A percentile compares a stretch with the other conserved stretches of the same genome.
These are phyloP conservation scores for Ensete ventricosum DNA, from an alignment of 176 grass and related monocot species.

Conservation along the genomic window DNA sequence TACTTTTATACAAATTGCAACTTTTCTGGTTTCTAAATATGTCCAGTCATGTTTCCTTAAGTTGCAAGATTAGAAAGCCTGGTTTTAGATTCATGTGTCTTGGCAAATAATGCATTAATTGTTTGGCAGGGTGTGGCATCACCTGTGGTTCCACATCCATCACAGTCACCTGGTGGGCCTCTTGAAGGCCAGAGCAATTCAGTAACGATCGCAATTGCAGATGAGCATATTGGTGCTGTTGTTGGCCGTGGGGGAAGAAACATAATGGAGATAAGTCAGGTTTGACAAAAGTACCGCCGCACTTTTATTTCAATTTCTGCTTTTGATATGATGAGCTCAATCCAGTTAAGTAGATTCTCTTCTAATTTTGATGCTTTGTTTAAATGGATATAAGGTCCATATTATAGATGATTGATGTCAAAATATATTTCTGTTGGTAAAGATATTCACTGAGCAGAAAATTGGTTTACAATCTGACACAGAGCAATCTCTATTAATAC, in stretches of 20 bases:
- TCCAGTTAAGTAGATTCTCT: too few relatives aligned
- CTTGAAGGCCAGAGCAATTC: constrained; percentile 42
- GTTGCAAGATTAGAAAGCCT: neutral
- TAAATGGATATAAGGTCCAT: too few relatives aligned
- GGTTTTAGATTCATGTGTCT: neutral
- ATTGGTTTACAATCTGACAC: too few relatives aligned
- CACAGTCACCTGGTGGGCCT: constrained; percentile 31
- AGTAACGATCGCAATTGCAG: constrained; percentile 59
- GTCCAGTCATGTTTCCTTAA: neutral
- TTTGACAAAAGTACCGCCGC: neutral
- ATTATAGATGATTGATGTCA: too few relatives aligned
- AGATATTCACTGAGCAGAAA: too few relatives aligned
- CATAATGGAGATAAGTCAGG: constrained; percentile 86
- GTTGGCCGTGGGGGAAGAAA: constrained; percentile 79
- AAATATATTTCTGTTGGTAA: too few relatives aligned
- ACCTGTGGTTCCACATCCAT: neutral
- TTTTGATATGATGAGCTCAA: neutral
- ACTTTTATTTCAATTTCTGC: neutral
- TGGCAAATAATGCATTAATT: neutral
- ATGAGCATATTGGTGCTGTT: constrained; percentile 83
- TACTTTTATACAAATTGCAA: too few relatives aligned
- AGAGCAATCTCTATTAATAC: too few relatives aligned
- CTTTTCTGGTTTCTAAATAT: neutral
- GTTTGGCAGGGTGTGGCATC: constrained; percentile 34
- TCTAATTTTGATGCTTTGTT: too few relatives aligned